Percentiles rank a stretch among this genome's conserved stretches.
These are phyloP conservation scores for Trichoderma asperellum DNA, from an alignment of 2,329 filamentous ascomycete genomes.

Conservation along the genomic window DNA sequence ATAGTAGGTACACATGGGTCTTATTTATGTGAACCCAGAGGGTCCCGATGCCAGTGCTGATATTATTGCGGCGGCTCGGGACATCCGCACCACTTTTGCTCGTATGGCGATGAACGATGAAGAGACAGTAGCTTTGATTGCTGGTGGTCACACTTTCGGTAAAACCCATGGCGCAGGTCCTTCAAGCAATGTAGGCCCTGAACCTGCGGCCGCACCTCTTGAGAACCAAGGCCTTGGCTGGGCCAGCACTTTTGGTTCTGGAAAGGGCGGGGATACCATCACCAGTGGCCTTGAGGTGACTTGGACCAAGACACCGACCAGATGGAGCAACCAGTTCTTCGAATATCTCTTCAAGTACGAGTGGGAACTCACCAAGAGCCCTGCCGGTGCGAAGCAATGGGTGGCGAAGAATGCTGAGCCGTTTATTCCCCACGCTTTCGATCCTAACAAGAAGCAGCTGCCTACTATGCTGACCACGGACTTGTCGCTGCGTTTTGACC, in stretches of 20 bases:
- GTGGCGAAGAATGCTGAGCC: conserved; percentile 69
- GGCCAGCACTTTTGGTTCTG: conserved; percentile 65
- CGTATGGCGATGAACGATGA: conserved; percentile 85
- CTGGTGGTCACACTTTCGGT: conserved; percentile 77
- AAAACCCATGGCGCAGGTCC: conserved; percentile 78
- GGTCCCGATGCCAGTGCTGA: conserved; percentile 75
- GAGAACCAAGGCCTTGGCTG: conserved; percentile 74
- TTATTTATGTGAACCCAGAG: conserved; percentile 84
- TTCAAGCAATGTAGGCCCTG: conserved; percentile 65
- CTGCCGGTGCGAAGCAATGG: conserved; percentile 78
- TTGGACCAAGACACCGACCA: conserved; percentile 75
- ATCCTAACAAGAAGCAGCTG: conserved; percentile 70
- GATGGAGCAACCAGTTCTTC: conserved; percentile 77
- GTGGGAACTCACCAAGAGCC: conserved; percentile 76
- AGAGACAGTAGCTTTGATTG: conserved; percentile 79
- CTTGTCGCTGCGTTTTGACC: conserved; percentile 71
- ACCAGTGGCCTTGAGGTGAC: conserved; percentile 78
- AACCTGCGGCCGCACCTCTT: conserved; percentile 67
- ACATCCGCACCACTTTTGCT: conserved; percentile 74
- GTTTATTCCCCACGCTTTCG: conserved; percentile 73
- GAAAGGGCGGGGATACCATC: conserved; percentile 73
- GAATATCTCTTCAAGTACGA: conserved; percentile 79
- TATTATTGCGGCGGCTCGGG: conserved; percentile 67
- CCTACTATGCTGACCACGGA: conserved; percentile 80
- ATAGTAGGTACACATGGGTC: conserved; percentile 49